Percentiles rank a stretch among this genome's conserved stretches.
Evolutionary conservation across 1,284 basidiomycete species (phyloP).

Genomic region (Phellinidium pouzarii): DNA sequence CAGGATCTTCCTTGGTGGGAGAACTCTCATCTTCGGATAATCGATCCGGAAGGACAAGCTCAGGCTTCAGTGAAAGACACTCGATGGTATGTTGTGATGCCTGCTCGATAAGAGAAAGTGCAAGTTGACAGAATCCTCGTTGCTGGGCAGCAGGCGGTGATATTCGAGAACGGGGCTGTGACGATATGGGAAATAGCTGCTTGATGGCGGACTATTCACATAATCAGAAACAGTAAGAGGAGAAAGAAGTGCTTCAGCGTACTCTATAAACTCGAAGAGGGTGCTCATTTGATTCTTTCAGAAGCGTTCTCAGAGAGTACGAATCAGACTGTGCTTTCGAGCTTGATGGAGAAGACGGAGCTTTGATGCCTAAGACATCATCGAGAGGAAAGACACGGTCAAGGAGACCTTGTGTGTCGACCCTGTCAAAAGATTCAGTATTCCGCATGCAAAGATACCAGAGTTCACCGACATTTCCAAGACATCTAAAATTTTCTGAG

Average conservation of each 20-base stretch:
- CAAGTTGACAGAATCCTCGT: slow-evolving; percentile 65
- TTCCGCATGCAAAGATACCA: neutral
- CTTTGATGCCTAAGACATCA: slow-evolving; percentile 21
- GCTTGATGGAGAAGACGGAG: slow-evolving; percentile 30
- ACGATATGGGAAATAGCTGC: slow-evolving; percentile 59
- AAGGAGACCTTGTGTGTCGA: slow-evolving; percentile 69
- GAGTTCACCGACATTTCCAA: slow-evolving; percentile 54
- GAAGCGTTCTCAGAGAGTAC: slow-evolving; percentile 56
- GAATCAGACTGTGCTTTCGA: slow-evolving; percentile 30
- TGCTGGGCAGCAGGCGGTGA: slow-evolving; percentile 62
- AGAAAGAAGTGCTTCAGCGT: slow-evolving; percentile 26
- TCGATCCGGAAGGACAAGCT: slow-evolving; percentile 36
- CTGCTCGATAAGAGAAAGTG: slow-evolving; percentile 62
- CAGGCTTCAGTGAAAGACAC: slow-evolving; percentile 38
- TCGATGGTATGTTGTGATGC: slow-evolving; percentile 43
- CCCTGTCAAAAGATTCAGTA: slow-evolving; percentile 32
- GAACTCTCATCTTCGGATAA: slow-evolving; percentile 23
- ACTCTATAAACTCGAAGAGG: slow-evolving; percentile 47
- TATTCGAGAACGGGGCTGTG: slow-evolving; percentile 52
- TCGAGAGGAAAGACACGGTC: slow-evolving; percentile 65
- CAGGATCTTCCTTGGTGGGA: slow-evolving; percentile 26
- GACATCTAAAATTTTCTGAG: slow-evolving; percentile 63
- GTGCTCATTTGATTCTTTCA: slow-evolving; percentile 47
- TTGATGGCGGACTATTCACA: slow-evolving; percentile 49
- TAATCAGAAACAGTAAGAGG: slow-evolving; percentile 13